Base-by-base conservation (phyloP, 805 yeast species). In the Crinitomyces ghanaensis region DNA sequence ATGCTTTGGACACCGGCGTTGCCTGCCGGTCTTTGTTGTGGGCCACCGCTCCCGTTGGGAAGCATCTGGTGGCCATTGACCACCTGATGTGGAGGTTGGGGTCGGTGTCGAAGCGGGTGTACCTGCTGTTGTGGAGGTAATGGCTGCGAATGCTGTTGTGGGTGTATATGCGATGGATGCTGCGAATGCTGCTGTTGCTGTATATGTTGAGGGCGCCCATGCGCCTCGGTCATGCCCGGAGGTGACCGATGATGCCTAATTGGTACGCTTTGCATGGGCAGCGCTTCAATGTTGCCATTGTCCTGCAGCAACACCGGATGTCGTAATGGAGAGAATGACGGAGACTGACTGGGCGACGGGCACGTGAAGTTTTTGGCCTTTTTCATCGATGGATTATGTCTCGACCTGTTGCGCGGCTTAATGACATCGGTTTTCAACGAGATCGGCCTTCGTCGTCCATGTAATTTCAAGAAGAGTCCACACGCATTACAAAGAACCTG, bases 401-500 rank as follows among this genome's bases (percentile, higher is more conserved):
- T 33, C 14, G 42, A 31, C 19, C 44, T 16, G 54, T 86, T 86
- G 53, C 97, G 68, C 30, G 91, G 77, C 59, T 85, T 84, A 55
- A 86, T 86, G 19, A 86, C 88, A 59, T 86, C 94, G 6, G 95
- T 83, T 54, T 86, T 86, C 49, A 86, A 64, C 19, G 88, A 74
- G 34, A 86, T 85, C 6, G 97, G 96, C 50, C 97, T 68, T 27
- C 95, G 84, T 35, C 94, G 70, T 13, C 96, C 95, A 53, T 86
- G 97, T 25, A 86, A 67, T 59, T 86, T 86, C 38, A 85, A 59
- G 49, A 84, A 84, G 31, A 84, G 62, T 0, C 95, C 95, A 62
- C 95, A 84, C 6, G 97, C 97, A 60, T 86, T 86, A 56, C 97
- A 86, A 31, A 86, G 66, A 23, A 86, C 93, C 48, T 77, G 78